These are phyloP conservation scores for Calvatia gigantea DNA, from an alignment of 768 basidiomycete genomes.

Conservation along the genomic window DNA sequence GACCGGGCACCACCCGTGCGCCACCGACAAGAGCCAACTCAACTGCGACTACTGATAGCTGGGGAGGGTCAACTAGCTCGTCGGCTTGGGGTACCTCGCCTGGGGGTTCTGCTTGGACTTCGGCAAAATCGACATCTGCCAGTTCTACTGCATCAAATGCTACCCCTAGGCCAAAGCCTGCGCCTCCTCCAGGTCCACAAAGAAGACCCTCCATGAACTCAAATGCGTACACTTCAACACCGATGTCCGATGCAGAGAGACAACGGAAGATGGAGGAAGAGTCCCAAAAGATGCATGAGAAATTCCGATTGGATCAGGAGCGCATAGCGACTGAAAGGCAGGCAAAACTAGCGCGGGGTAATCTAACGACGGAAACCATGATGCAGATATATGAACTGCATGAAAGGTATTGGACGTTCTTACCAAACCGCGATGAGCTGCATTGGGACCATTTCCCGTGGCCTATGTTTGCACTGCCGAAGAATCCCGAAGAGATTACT, in stretches of 20 bases:
- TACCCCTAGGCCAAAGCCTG: conserved; percentile 24
- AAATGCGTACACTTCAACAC: conserved; percentile 21
- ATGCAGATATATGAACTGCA: conserved; percentile 55
- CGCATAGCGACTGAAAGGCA: conserved; percentile 51
- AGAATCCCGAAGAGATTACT: conserved; percentile 58
- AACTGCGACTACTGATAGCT: conserved; percentile 21
- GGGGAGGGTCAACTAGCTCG: conserved; percentile 26
- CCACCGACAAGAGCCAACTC: conserved; percentile 14
- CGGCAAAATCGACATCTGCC: conserved; percentile 25
- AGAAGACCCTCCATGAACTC: conserved; percentile 33
- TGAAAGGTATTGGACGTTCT: conserved; percentile 56
- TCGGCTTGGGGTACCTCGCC: conserved; percentile 13
- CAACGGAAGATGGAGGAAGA: conserved; percentile 62
- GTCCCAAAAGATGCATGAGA: conserved; percentile 62
- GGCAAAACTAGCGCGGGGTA: conserved; percentile 47
- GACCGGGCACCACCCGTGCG: conserved; percentile 21
- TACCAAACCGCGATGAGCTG: conserved; percentile 39
- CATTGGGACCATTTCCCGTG: conserved; percentile 72
- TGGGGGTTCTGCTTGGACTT: conserved; percentile 21
- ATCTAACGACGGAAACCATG: conserved; percentile 55
- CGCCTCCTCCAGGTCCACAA: conserved; percentile 25
- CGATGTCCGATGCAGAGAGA: conserved; percentile 51
- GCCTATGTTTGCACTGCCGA: conserved; percentile 62
- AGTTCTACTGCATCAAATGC: conserved; percentile 17
- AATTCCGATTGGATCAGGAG: conserved; percentile 68